Base-by-base conservation (phyloP, 352 stramenopile species). In the Thalassiosira ordinaria region DNA sequence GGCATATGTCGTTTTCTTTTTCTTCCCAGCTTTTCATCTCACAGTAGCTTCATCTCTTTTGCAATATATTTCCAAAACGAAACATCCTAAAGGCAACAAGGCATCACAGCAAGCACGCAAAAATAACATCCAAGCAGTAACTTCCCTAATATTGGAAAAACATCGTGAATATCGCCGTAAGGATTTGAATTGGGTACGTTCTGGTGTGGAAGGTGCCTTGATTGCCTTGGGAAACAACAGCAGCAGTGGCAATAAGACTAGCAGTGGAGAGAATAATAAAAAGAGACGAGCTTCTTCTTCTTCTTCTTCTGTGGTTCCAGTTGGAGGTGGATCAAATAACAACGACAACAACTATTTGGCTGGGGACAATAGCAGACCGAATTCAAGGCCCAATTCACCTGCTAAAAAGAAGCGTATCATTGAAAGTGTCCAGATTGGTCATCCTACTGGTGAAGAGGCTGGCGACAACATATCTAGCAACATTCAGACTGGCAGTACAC, bases 151-250 rank as follows among this genome's bases (percentile, higher is more conserved):
- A 18, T 57, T 79, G 3, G 70, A 80, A 14, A 66, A 89, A 37
- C 72, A 94, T 77, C 78, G 83, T 20, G 89, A 94, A 67, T 94
- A 94, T 73, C 74, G 83, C 77, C 64, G 89, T 22, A 94, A 92
- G 59, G 81, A 92, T 55, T 11, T 63, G 0, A 57, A 53, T 1
- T 80, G 63, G 52, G 61, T 94, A 13, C 75, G 78, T 27, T 56
- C 27, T 1, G 70, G 88, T 37, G 82, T 93, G 0, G 78, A 86
- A 41, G 51, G 8, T 13, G 61, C 61, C 7, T 37, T 90, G 26
- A 6, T n/a, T 27, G 65, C 47, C 16, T 47, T 85, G 44, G 56
- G 62, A 29, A 64, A 37, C 16, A 35, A 35, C 51, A 20, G 13
- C 7, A 41, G 37, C 31, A 60, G 44, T 55, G 44, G 35, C 37